Conservation (phyloP, 169 alveolate genomes). For the Plasmodium ovale region DNA sequence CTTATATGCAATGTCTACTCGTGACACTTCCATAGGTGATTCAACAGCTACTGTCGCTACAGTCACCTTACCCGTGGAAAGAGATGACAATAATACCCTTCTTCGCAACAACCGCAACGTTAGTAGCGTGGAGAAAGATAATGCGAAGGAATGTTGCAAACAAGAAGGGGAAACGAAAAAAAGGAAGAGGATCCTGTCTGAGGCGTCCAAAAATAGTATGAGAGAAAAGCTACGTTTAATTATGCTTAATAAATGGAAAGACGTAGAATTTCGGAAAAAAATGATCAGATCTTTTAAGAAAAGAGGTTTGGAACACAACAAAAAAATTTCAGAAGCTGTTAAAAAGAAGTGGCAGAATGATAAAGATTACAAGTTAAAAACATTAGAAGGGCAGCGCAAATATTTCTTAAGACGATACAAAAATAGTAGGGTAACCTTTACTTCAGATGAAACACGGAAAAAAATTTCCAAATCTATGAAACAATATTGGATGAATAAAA, state of each 20-base stretch:
- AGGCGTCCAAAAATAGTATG: conserved; percentile 58
- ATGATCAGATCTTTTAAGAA: conserved; percentile 59
- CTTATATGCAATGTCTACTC: neutral
- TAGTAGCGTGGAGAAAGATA: neutral
- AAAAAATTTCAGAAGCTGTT: conserved; percentile 66
- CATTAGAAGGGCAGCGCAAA: conserved; percentile 71
- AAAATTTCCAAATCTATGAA: conserved; percentile 75
- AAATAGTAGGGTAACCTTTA: neutral
- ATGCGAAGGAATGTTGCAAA: neutral
- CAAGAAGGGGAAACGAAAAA: neutral
- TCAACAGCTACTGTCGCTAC: too few species aligned
- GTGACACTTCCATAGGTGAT: neutral
- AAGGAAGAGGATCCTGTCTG: conserved; percentile 34
- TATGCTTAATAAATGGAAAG: conserved; percentile 64
- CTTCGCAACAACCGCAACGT: neutral
- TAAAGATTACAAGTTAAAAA: conserved; percentile 52
- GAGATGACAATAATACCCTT: too few species aligned
- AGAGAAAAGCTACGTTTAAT: conserved; percentile 31
- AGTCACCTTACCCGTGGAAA: neutral
- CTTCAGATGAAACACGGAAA: conserved; percentile 38
- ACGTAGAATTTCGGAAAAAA: conserved; percentile 65
- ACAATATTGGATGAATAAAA: conserved; percentile 62
- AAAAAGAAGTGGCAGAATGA: conserved; percentile 74
- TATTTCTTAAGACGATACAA: conserved; percentile 39
- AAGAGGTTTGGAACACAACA: conserved; percentile 52